phyloP scores from a whole-genome alignment of 116 monocot genomes.

The Trichopus zeylanicus region DNA sequence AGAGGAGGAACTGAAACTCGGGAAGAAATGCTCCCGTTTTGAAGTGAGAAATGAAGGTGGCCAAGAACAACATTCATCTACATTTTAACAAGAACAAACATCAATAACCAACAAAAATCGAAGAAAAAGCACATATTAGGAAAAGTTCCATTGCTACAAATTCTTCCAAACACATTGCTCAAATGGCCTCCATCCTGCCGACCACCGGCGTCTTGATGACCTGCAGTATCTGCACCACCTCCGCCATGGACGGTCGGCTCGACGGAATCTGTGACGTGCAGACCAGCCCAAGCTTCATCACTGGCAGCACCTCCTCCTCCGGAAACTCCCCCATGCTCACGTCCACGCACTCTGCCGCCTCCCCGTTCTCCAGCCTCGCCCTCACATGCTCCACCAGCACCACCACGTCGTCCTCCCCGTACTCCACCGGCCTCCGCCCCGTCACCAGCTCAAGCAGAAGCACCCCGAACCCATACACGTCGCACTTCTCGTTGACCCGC shows the following conservation, averaged over 20 bases:
- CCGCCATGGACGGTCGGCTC: constrained; percentile 77
- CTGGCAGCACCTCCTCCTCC: constrained; percentile 80
- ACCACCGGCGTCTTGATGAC: constrained; percentile 66
- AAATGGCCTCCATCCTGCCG: constrained; percentile 43
- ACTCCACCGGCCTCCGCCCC: constrained; percentile 60
- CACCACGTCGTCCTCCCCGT: constrained; percentile 55
- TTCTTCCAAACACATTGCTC: constrained; percentile 3
- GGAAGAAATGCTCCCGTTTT: no score
- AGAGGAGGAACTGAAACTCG: no score
- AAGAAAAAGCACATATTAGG: background rate
- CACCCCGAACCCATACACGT: constrained; percentile 71
- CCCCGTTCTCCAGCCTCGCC: constrained; percentile 44
- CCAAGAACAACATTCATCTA: background rate
- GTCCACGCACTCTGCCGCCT: constrained; percentile 49
- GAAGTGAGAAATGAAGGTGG: no score
- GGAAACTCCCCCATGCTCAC: constrained; percentile 49
- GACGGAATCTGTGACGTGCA: constrained; percentile 84
- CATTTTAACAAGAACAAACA: background rate
- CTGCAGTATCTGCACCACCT: constrained; percentile 86
- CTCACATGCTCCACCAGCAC: constrained; percentile 61
- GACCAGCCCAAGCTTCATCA: constrained; percentile 74
- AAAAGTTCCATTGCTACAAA: no score
- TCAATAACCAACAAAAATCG: background rate
- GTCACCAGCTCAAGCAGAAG: constrained; percentile 75
- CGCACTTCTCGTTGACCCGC: constrained; percentile 66